These are phyloP conservation scores for Annona cherimola DNA, from an alignment of 164 flowering plant genomes.

Conservation along the genomic window DNA sequence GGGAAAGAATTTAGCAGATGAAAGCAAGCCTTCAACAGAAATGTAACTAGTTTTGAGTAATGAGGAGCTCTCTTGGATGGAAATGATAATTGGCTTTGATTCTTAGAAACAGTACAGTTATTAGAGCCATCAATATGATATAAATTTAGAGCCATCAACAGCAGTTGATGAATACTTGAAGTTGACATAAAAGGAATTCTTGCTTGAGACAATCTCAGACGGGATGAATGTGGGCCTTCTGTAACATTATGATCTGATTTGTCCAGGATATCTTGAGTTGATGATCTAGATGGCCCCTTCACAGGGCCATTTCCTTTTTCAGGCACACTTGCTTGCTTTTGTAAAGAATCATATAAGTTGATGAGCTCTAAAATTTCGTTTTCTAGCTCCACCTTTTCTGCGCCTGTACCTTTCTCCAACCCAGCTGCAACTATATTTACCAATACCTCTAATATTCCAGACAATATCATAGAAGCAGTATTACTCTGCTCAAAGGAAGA, in stretches of 20 bases:
- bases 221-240: slow-evolving; percentile 21
- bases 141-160: slow-evolving; percentile 32
- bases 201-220: slow-evolving; percentile 29
- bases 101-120: slow-evolving; percentile 34
- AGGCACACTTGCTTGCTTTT: slow-evolving; percentile 23
- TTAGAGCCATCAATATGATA: slow-evolving; percentile 16
- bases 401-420: slow-evolving; percentile 48
- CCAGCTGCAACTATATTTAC: slow-evolving; percentile 51
- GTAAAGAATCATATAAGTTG: slow-evolving; percentile 43
- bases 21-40: slow-evolving; percentile 46
- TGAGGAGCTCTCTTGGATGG: slow-evolving; percentile 18
- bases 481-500: slow-evolving; percentile 34
- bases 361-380: slow-evolving; percentile 55
- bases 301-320: slow-evolving; percentile 25
- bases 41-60: slow-evolving; percentile 32
- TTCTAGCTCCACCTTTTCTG: slow-evolving; percentile 43
- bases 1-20: slow-evolving; percentile 42
- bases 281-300: slow-evolving; percentile 27
- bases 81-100: slow-evolving; percentile 35
- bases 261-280: slow-evolving; percentile 26
- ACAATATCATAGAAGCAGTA: slow-evolving; percentile 43
- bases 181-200: slow-evolving; percentile 49
- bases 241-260: slow-evolving; percentile 14
- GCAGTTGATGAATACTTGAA: slow-evolving; percentile 49
- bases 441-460: slow-evolving; percentile 62